Evolutionary conservation across 495 filamentous ascomycete species (phyloP).

Genomic region (Usnea hakonensis): DNA sequence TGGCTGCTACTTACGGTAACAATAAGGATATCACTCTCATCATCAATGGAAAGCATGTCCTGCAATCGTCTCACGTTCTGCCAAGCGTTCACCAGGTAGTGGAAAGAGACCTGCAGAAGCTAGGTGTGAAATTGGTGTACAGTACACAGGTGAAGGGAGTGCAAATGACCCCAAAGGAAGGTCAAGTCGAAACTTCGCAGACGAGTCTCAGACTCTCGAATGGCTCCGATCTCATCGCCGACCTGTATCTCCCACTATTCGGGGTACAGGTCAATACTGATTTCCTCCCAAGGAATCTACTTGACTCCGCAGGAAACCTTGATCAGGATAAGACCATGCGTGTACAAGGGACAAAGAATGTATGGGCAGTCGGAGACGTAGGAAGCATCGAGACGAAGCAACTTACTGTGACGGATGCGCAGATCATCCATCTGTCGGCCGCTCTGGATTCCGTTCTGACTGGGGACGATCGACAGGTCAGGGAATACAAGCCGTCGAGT

Average conservation of each 20-base stretch:
- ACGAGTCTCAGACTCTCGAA: constrained; percentile 14
- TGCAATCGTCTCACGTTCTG: constrained; percentile 4
- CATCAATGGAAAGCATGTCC: constrained; percentile 2
- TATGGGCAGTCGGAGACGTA: constrained; percentile 49
- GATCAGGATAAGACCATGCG: constrained; percentile 48
- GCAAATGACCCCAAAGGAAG: neutral
- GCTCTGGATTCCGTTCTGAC: constrained; percentile 11
- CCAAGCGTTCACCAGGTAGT: constrained; percentile 1
- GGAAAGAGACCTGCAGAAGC: constrained; percentile 14
- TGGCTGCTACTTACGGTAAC: constrained; percentile 31
- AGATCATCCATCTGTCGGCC: constrained; percentile 16
- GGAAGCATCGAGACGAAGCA: constrained; percentile 17
- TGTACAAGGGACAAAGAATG: constrained; percentile 35
- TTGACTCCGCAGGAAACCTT: constrained; percentile 46
- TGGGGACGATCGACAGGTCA: constrained; percentile 1
- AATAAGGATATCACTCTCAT: constrained; percentile 43
- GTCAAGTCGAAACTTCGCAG: neutral
- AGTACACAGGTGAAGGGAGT: constrained; percentile 9
- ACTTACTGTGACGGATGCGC: constrained; percentile 14
- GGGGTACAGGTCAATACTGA: constrained; percentile 12
- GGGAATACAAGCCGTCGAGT: constrained; percentile 17
- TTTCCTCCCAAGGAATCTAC: constrained; percentile 18
- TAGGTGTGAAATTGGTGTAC: constrained; percentile 10
- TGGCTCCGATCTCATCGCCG: neutral
- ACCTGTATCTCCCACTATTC: constrained; percentile 16